Percentiles rank a stretch among this genome's conserved stretches.
Conservation (phyloP, 208 protist genomes). For the Phytomonas sp. region DNA sequence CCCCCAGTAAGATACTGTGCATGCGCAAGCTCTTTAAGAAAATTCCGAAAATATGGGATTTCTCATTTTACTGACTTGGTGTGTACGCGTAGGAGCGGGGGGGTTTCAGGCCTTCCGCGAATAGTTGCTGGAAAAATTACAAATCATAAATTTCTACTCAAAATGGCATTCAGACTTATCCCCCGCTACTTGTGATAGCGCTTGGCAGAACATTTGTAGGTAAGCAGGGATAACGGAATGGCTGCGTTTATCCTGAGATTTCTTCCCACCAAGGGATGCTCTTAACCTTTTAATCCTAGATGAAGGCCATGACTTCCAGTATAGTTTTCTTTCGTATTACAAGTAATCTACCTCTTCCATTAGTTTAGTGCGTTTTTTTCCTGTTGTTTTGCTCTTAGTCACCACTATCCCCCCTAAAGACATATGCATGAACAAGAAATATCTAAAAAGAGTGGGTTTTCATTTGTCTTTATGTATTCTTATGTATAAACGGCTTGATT, state of each 20-base stretch:
- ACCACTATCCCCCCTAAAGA: not conserved
- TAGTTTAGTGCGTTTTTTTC: slow-evolving; percentile 5
- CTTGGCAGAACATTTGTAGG: not conserved
- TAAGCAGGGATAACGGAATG: not conserved
- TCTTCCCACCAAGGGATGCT: not conserved
- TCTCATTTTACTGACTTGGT: slow-evolving; percentile 15
- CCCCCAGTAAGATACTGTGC: not conserved
- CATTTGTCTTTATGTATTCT: slow-evolving; percentile 13
- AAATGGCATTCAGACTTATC: slow-evolving; percentile 3
- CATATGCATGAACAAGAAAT: slow-evolving; percentile 1
- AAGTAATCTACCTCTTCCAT: not conserved
- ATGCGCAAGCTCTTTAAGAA: not conserved
- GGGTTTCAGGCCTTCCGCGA: not conserved
- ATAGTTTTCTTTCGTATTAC: not conserved
- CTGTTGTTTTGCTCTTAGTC: slow-evolving; percentile 6
- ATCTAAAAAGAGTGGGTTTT: slow-evolving; percentile 2
- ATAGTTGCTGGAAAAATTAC: slow-evolving; percentile 6
- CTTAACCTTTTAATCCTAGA: not conserved
- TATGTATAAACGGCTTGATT: slow-evolving; percentile 2
- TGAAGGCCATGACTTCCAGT: not conserved
- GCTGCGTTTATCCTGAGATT: not conserved
- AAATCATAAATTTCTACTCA: slow-evolving; percentile 12
- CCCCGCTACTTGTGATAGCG: not conserved
- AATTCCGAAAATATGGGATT: slow-evolving; percentile 6
- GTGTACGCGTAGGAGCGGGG: slow-evolving; percentile 1